These are phyloP conservation scores for Cyclotella atomus DNA, from an alignment of 108 stramenopile genomes.

Conservation along the genomic window DNA sequence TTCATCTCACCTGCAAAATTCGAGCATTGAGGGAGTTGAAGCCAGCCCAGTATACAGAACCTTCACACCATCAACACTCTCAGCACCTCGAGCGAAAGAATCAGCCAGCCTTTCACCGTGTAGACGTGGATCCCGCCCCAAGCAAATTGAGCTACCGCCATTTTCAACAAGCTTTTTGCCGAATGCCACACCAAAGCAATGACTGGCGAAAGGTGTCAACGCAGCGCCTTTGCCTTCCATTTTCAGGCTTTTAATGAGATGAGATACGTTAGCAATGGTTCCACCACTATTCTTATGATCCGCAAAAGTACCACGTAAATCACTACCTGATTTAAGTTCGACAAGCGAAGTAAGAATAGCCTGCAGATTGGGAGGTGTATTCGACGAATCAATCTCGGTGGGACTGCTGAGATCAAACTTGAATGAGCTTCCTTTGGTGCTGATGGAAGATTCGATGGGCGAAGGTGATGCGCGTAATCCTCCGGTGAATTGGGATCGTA, in stretches of 20 bases:
- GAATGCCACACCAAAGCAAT: constrained; percentile 70
- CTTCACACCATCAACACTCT: constrained; percentile 40
- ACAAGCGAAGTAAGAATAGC: constrained; percentile 44
- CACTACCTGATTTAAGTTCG: constrained; percentile 63
- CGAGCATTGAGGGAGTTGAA: constrained; percentile 74
- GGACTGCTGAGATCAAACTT: neutral
- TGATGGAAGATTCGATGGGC: neutral
- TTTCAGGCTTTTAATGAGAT: constrained; percentile 16
- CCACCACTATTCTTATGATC: constrained; percentile 56
- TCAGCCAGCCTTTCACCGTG: constrained; percentile 73
- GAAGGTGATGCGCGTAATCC: constrained; percentile 13
- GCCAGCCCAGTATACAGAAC: constrained; percentile 78
- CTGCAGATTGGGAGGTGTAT: constrained; percentile 71
- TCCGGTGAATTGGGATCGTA: constrained; percentile 18
- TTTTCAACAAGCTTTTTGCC: constrained; percentile 19
- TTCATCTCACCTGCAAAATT: constrained; percentile 64
- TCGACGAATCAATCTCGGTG: constrained; percentile 61
- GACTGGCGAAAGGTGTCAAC: constrained; percentile 79
- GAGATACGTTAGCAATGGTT: constrained; percentile 48
- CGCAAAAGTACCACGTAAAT: constrained; percentile 70
- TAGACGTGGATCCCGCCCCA: constrained; percentile 77
- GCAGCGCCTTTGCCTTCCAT: constrained; percentile 25
- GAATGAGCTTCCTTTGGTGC: neutral
- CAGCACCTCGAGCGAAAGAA: constrained; percentile 73
- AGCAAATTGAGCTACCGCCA: constrained; percentile 45